Base-by-base conservation (phyloP, 2,329 filamentous ascomycete genomes). In the Alternaria ventricosa region DNA sequence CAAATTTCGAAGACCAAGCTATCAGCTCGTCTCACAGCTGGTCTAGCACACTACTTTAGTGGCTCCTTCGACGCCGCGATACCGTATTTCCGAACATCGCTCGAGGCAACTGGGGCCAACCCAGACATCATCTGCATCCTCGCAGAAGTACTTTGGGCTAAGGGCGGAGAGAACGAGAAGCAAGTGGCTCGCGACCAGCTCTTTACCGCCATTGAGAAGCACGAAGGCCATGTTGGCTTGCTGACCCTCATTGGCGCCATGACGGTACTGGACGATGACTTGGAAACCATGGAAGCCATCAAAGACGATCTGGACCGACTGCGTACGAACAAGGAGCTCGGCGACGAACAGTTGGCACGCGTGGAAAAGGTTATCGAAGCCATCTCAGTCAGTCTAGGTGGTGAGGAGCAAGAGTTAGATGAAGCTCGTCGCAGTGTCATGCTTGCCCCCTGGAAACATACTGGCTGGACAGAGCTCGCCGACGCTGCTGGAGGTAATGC, bases 61-160 rank as follows among this genome's bases (percentile, higher is more conserved):
- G 82, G 87, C 23, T 83, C 89, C 23, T 87, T 91, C 68, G 87
- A 89, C 44, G 87, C 88, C 55, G 91, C 94, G 0, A 89, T 97
- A 25, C 84, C 87, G 11, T 94, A 91, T 81, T 97, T 99, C 79
- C 89, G 93, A 67, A 85, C 88, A 3, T 94, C 94, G 0, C 84
- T 98, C 8, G 85, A 90, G 60, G 94, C 97, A 76, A 93, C 92
- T 1, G 83, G 87, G 28, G 87, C 87, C 41, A 89, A 93, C 65
- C 91, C 94, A 0, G 94, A 97, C 74, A 91, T 95, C 1, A 90
- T 94, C 0, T 97, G 94, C 74, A 85, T 97, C 12, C 85, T 98
- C 12, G 92, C 94, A 0, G 93, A 98, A 79, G 92, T 98, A 0
- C 86, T 98, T 0, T 99, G 96, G 95, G 94, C 94, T 0, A 93